Evolutionary conservation across 192 early-diverging fungal genomes (phyloP), one percentile per base, ranked within the genome.

Genomic region (Coemansia biformis): DNA sequence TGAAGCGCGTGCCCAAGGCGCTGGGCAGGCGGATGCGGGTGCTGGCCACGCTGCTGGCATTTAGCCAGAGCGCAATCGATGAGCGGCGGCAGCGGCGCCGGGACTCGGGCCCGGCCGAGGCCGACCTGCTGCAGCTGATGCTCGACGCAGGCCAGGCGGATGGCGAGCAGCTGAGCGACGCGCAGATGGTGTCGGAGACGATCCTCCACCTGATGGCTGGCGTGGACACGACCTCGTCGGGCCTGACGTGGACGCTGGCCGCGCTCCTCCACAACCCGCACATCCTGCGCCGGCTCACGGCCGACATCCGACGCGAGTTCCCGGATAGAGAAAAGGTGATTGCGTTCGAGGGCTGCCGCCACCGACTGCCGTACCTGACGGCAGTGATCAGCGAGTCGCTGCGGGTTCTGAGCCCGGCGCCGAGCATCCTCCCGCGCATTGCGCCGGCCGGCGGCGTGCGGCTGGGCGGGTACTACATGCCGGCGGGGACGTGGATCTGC

Each of bases 301-400:
- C 35, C 1, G 72, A 78, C 31, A 45, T 78, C n/a, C 59, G 59
- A 5, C 28, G 17, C 1, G 30, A 43, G 14, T 72, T 76, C 34
- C 59, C 72, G 1, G 30, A 10, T 3, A n/a, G 15, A 5, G 16
- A 24, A 5, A 7, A 11, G 1, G 16, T 22, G 2, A 49, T 74
- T 0, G 24, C 57, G 1, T 74, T 45, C 8, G 61, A 53, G 16
- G 60, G 44, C 8, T 54, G 57, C 29, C 39, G 46, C 2, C 42
- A 34, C 46, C 19, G 32, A 31, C 40, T 78, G 43, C 67, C 77
- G 13, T 76, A 65, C 16, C 36, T 78, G 34, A 36, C 43, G 0
- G 72, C 77, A 2, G 64, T 72, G 13, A 66, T 78, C 35, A 44
- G 38, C 34, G 77, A 78, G 48, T 67, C 73, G 0, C 52, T 78